Evolutionary conservation across 192 early-diverging fungal genomes (phyloP), one percentile per base, ranked within the genome.

Genomic region (Bifiguratus adelaidae): DNA sequence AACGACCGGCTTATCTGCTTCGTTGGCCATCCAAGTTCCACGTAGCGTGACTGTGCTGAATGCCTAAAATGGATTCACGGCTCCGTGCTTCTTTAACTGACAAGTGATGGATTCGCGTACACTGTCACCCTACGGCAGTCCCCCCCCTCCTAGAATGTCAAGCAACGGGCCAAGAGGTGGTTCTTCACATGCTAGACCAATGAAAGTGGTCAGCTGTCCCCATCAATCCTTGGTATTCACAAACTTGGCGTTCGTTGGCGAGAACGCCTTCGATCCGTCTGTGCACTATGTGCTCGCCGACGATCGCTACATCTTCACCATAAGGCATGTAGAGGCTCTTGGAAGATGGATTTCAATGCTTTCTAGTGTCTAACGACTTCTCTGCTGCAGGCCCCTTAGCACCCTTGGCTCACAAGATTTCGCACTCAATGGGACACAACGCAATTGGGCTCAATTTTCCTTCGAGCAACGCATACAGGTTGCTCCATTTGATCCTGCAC

Each of bases 291-390:
- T 92, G 20, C 49, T 81, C 15, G 67, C 95, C 43, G 82, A 94
- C 48, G 77, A 82, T 30, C 63, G 75, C 46, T 90, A 70, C 60
- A 80, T 87, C 5, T 94, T 97, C 53, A 85, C 85, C 19, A 68
- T 93, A 43, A 68, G 65, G 87, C 86, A 60, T 34, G 60, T 23
- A 15, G 27, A 18, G 35, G 4, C 0, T 0, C 15, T n/a, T 7
- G 4, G 35, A 36, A 36, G 35, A 15, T 23, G 22, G 23, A 12
- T 4, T 15, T 1, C 2, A 0, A 13, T 11, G 6, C 13, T 30
- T n/a, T n/a, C n/a, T n/a, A n/a, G n/a, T n/a, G n/a, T n/a, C n/a
- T 29, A 45, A 18, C 27, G 9, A 5, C 21, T n/a, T 12, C 27
- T 53, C 4, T 50, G 24, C 9, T 44, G 20, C 41, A 83, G 80